Evolutionary conservation across 257 asterid genomes (phyloP).

Genomic region (Paulownia fortunei): DNA sequence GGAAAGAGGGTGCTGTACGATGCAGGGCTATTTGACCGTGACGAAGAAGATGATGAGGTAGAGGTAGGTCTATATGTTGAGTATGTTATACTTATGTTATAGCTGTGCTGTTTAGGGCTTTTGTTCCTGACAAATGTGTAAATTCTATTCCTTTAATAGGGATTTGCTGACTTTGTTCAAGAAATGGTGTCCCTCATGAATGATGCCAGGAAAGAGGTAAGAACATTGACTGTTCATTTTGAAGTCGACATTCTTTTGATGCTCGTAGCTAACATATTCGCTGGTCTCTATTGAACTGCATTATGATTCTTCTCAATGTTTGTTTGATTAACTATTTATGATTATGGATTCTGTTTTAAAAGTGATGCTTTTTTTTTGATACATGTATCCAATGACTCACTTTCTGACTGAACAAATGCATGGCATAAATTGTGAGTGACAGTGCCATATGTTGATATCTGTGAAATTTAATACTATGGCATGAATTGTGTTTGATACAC

Average conservation of each 20-base stretch:
- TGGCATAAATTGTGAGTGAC: no score
- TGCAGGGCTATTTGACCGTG: conserved; percentile 65
- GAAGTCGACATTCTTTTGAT: not conserved
- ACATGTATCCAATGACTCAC: no score
- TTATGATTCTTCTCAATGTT: not conserved
- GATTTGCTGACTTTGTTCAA: conserved; percentile 72
- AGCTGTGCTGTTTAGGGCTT: not conserved
- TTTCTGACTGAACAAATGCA: no score
- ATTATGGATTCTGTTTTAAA: no score
- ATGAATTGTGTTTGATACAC: no score
- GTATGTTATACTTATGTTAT: not conserved
- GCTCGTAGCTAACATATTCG: not conserved
- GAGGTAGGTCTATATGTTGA: conserved; percentile 41
- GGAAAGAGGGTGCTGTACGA: conserved; percentile 74
- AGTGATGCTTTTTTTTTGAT: no score
- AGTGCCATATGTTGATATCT: not conserved
- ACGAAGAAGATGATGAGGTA: conserved; percentile 66
- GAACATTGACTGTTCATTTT: not conserved
- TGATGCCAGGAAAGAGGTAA: conserved; percentile 70
- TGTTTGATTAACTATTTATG: not conserved
- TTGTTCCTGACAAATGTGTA: not conserved
- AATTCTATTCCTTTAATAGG: conserved; percentile 41
- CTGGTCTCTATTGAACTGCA: not conserved
- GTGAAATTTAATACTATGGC: no score
- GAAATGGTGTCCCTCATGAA: conserved; percentile 79